Evolutionary conservation across 2,329 filamentous ascomycete species (phyloP), one percentile per base, ranked within the genome.

Genomic region (Pseudogymnoascus sp.): DNA sequence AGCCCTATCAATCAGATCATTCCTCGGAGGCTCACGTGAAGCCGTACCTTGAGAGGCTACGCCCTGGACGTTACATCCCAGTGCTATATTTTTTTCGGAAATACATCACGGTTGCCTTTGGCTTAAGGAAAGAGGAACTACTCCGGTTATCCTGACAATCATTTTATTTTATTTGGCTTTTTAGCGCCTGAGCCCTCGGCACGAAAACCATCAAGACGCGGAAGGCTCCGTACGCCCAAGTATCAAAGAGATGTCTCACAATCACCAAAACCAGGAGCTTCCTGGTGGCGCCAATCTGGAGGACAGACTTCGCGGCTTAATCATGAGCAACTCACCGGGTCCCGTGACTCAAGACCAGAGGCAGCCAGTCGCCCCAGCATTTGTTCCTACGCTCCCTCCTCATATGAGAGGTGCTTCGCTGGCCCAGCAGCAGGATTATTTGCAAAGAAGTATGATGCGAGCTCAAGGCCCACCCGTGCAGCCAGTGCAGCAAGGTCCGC

Each of bases 281-380:
- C 15, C 61, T 61, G 62, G 66, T 63, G 64, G 64, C 47, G 64
- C 47, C 0, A 53, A 68, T 40, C 75, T 87, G 7, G 86, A 89
- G 70, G 78, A 82, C 60, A 83, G 80, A 62, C 74, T 89, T 40
- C 81, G 84, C 53, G 78, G 76, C 65, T 80, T 89, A 73, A 87
- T 87, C 31, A 76, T 89, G 60, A 79, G 77, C 66, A 83, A 84
- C 70, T 75, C 77, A 60, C 74, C 72, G 64, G 64, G 70, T 64
- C 65, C 67, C 63, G 69, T 73, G 31, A 67, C 23, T 63, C 50
- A 64, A 62, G 28, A 33, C 2, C 33, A 50, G 28, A 19, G 53
- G 11, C 28, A 33, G 23, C 40, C 64, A 62, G 50, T 42, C 64
- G 21, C 65, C 64, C 62, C 60, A 61, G 47, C 47, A 61, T 62